Evolutionary conservation across 2,329 filamentous ascomycete genomes (phyloP).

Genomic region (Arthroderma uncinatum): DNA sequence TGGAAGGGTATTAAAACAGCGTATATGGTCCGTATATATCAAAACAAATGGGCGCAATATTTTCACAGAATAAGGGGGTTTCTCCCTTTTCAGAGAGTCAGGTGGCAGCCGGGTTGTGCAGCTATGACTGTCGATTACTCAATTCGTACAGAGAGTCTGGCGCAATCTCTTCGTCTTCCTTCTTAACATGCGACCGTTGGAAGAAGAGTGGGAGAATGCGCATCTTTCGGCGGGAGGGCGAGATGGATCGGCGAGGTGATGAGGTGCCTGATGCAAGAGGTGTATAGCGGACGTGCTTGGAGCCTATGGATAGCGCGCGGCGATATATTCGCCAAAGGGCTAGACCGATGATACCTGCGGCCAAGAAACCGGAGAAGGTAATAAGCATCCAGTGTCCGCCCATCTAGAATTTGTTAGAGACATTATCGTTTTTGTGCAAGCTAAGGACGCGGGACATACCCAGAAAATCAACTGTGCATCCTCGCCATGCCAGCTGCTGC

Average conservation of each 20-base stretch:
- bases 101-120: background rate
- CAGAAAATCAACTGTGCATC: conserved; percentile 56
- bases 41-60: background rate
- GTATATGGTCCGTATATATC: background rate
- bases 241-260: conserved; percentile 18
- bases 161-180: conserved; percentile 29
- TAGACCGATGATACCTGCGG: conserved; percentile 39
- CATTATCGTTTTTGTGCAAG: background rate
- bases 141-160: background rate
- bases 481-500: conserved; percentile 55
- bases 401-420: conserved; percentile 30
- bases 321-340: conserved; percentile 43
- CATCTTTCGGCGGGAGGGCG: conserved; percentile 27
- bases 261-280: conserved; percentile 17
- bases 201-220: conserved; percentile 27
- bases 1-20: background rate
- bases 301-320: conserved; percentile 33
- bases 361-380: conserved; percentile 41
- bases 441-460: conserved; percentile 28
- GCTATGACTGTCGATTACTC: background rate
- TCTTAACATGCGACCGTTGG: conserved; percentile 31
- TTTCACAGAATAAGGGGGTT: background rate
- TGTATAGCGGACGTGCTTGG: conserved; percentile 31
- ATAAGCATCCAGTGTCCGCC: conserved; percentile 47
- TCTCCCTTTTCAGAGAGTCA: background rate